Conservation (phyloP, 148 eudicot genomes). For the Pouteria glomerata region DNA sequence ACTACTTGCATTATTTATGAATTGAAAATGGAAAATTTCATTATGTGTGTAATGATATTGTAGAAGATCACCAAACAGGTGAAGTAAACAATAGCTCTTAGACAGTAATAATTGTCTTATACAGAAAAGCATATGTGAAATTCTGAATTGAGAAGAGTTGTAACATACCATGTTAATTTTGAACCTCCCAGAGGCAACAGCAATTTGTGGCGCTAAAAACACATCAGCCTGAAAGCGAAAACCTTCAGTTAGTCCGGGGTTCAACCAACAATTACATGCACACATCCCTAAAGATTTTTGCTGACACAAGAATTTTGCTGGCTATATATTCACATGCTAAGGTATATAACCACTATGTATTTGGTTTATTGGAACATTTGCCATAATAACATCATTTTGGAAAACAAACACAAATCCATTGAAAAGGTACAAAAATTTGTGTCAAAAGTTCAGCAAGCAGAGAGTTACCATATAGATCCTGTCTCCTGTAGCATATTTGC, state of each 20-base stretch:
- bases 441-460: not conserved
- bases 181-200: constrained; percentile 41
- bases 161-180: constrained; percentile 52
- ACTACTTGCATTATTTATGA: not conserved
- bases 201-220: constrained; percentile 62
- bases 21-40: too few relatives aligned
- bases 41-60: too few relatives aligned
- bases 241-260: not conserved
- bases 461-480: constrained; percentile 34
- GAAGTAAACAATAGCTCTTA: too few relatives aligned
- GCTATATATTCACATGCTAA: not conserved
- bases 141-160: not conserved
- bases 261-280: not conserved
- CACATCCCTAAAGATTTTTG: not conserved
- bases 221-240: constrained; percentile 55
- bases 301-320: not conserved
- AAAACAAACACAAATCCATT: not conserved
- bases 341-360: not conserved
- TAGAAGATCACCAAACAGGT: too few relatives aligned
- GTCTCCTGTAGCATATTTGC: constrained; percentile 39
- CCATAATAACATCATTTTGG: not conserved
- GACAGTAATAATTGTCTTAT: too few relatives aligned
- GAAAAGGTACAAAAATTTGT: not conserved
- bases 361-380: not conserved
- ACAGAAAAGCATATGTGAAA: not conserved